phyloP scores from a whole-genome alignment of 2,329 filamentous ascomycete genomes.

The Paecilomyces formosus region DNA sequence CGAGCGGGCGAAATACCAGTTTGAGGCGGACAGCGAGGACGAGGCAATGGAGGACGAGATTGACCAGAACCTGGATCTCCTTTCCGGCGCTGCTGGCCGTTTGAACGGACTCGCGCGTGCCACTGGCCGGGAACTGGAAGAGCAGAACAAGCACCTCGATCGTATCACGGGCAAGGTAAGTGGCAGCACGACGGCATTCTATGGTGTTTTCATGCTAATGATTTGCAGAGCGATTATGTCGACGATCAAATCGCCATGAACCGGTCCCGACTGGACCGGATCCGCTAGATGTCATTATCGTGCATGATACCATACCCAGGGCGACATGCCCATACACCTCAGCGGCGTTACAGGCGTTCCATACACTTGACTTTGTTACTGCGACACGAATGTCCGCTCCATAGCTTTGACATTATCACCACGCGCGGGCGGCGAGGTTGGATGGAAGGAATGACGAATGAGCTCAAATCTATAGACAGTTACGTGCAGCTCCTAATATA shows the following conservation, averaged over 20 bases:
- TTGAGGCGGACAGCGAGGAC: constrained; percentile 67
- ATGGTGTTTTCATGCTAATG: constrained; percentile 14
- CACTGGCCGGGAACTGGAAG: constrained; percentile 66
- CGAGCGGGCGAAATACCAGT: constrained; percentile 65
- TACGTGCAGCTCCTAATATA: too few relatives aligned
- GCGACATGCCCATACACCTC: not conserved
- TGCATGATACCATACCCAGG: not conserved
- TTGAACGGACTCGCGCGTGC: constrained; percentile 67
- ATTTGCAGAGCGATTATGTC: constrained; percentile 65
- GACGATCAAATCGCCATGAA: constrained; percentile 77
- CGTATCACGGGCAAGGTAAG: constrained; percentile 70
- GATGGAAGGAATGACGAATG: too few relatives aligned
- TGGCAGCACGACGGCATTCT: constrained; percentile 2
- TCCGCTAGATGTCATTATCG: constrained; percentile 19
- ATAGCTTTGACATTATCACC: too few relatives aligned
- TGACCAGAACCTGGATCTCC: constrained; percentile 54
- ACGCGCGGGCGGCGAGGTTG: too few relatives aligned
- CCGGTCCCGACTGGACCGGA: constrained; percentile 60
- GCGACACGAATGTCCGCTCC: too few relatives aligned
- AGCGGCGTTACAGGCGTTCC: not conserved
- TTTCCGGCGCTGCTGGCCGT: constrained; percentile 56
- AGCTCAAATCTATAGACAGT: too few relatives aligned
- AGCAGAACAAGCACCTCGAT: constrained; percentile 71
- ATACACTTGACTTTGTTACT: not conserved
- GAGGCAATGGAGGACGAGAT: constrained; percentile 67